Percentiles rank a stretch among this genome's conserved stretches.
Evolutionary conservation across 805 yeast species (phyloP).

Genomic region (Saturnispora kantuleensis): DNA sequence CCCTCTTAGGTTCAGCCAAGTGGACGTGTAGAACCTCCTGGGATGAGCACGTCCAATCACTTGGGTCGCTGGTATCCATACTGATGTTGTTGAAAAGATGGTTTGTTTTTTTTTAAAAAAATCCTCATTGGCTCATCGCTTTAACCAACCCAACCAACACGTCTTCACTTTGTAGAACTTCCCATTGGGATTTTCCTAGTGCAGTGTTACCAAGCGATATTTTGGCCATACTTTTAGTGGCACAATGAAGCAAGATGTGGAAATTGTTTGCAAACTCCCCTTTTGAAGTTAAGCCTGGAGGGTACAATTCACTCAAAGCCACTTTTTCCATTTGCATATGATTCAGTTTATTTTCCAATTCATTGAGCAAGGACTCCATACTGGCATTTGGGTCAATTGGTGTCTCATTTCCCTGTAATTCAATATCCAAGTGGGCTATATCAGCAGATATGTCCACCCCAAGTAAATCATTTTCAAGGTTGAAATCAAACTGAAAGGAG

Average conservation of each 20-base stretch:
- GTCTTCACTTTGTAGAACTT: conserved; percentile 13
- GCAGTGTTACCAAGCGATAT: conserved; percentile 12
- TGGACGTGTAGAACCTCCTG: conserved; percentile 52
- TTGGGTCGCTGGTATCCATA: conserved; percentile 22
- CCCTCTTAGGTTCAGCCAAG: conserved; percentile 44
- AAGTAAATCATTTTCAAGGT: conserved; percentile 1
- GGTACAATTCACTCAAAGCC: background rate
- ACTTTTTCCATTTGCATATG: background rate
- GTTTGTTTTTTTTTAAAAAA: no score
- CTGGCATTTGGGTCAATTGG: background rate
- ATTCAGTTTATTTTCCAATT: background rate
- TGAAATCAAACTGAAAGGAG: conserved; percentile 11
- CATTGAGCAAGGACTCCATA: background rate
- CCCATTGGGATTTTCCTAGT: conserved; percentile 19
- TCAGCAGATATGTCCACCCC: conserved; percentile 8
- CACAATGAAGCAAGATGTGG: conserved; percentile 15
- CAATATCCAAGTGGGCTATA: conserved; percentile 11
- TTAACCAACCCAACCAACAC: conserved; percentile 8
- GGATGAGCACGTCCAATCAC: conserved; percentile 64
- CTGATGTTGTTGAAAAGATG: no score
- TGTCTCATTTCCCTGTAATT: background rate
- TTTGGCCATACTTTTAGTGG: conserved; percentile 11
- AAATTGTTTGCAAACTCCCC: conserved; percentile 16
- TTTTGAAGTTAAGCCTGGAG: conserved; percentile 3
- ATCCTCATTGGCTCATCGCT: background rate